Evolutionary conservation across 2,329 filamentous ascomycete species (phyloP), one percentile per base, ranked within the genome.

Genomic region (Fusarium mundagurra): DNA sequence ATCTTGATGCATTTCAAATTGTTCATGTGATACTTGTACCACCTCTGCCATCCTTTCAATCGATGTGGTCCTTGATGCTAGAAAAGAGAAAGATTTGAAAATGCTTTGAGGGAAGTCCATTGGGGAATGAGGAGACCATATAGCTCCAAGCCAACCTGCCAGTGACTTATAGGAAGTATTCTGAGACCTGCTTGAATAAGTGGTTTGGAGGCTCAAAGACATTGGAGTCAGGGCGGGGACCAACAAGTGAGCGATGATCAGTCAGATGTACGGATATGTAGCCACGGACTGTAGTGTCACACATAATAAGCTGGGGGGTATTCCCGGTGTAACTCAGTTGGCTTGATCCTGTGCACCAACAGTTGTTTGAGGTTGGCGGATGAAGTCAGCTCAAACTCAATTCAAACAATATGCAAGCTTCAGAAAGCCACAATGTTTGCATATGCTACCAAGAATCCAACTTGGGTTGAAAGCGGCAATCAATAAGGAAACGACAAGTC

Each of bases 11-110:
- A 63, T 31, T n/a, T 20, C 41, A 33, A 53, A n/a, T 48, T 45
- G 34, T 47, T 27, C n/a, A 60, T 45, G 48, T 70, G 54, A 66
- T 51, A 50, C 47, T 34, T 34, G 51, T 65, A 29, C 27, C n/a
- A 48, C 45, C 22, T 53, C 34, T 44, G 39, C 27, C 14, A 45
- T 57, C 8, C n/a, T 27, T 22, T 55, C 33, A 16, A 45, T 34
- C 17, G 18, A 29, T 16, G 13, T 24, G 20, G 5, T 31, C 17
- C 18, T 13, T 58, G n/a, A 17, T 44, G n/a, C 17, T 45, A 31
- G 7, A 20, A 17, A 20, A 34, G 41, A 27, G 13, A 48, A 27
- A 59, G 39, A 33, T 29, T 27, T n/a, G 31, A 14, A 27, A 27
- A 47, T 17, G 13, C 6, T n/a, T 14, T 33, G 14, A 20, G 36